These are phyloP conservation scores for Stagonosporopsis tanaceti DNA, from an alignment of 2,329 filamentous ascomycete species.

Conservation along the genomic window DNA sequence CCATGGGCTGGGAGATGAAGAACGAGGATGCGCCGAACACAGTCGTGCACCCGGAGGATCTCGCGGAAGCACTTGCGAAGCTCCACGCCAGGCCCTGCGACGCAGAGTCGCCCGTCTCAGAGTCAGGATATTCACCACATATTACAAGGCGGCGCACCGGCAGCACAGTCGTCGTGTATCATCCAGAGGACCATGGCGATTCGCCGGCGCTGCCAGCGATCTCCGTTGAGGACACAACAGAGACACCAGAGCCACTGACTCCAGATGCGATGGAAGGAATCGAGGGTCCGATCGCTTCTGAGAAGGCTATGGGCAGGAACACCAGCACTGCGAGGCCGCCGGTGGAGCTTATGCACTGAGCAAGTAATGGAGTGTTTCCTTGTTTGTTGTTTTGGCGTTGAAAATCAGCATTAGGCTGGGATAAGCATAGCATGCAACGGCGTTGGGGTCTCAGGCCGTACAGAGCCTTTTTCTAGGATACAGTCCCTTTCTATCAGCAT, in stretches of 20 bases:
- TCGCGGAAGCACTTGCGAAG: conserved; percentile 64
- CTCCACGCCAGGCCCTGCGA: conserved; percentile 54
- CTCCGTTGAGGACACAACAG: conserved; percentile 68
- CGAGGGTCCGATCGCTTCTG: conserved; percentile 45
- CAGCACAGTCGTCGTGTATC: conserved; percentile 68
- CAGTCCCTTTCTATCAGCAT: not conserved
- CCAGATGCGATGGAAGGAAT: conserved; percentile 51
- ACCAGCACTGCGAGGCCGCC: conserved; percentile 49
- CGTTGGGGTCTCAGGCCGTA: conserved; percentile 27
- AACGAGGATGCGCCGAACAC: conserved; percentile 72
- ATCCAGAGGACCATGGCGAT: conserved; percentile 68
- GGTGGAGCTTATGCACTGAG: conserved; percentile 50
- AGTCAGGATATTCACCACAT: conserved; percentile 32
- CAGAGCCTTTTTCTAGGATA: not conserved
- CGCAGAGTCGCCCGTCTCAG: conserved; percentile 30
- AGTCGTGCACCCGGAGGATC: conserved; percentile 69
- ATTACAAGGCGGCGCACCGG: conserved; percentile 51
- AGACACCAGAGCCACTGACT: conserved; percentile 55
- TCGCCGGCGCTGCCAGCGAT: conserved; percentile 68
- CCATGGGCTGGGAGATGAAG: conserved; percentile 70
- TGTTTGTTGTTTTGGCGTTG: conserved; percentile 8
- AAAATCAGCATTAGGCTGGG: conserved; percentile 25
- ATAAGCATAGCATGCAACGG: conserved; percentile 32
- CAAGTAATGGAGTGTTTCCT: not conserved
- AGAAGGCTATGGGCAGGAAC: conserved; percentile 45